Evolutionary conservation across 2,329 filamentous ascomycete genomes (phyloP).

Genomic region (Emmonsiellopsis sp.): DNA sequence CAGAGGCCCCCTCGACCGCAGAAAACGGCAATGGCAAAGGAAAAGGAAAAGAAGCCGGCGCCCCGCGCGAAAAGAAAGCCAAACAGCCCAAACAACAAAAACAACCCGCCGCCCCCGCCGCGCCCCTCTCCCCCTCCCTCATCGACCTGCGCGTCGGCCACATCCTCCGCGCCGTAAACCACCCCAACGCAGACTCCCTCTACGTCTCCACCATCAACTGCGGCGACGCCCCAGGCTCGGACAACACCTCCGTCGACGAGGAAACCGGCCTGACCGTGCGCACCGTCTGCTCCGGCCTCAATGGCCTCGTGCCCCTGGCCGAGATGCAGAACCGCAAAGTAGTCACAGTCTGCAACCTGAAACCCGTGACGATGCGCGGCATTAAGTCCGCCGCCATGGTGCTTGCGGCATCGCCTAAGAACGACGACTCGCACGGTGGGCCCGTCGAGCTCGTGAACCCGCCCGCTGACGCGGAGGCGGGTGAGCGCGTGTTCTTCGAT

Average conservation of each 20-base stretch:
- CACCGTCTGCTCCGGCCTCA: slow-evolving; percentile 93
- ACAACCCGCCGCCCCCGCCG: slow-evolving; percentile 55
- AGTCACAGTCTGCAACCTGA: slow-evolving; percentile 92
- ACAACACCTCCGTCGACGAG: slow-evolving; percentile 69
- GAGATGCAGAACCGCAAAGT: slow-evolving; percentile 97
- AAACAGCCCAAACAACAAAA: slow-evolving; percentile 71
- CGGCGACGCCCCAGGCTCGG: slow-evolving; percentile 73
- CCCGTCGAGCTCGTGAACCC: slow-evolving; percentile 88
- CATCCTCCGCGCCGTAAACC: slow-evolving; percentile 89
- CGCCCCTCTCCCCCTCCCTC: slow-evolving; percentile 69
- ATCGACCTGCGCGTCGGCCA: slow-evolving; percentile 96
- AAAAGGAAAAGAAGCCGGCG: slow-evolving; percentile 39
- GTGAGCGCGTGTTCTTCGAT: slow-evolving; percentile 85
- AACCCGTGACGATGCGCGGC: slow-evolving; percentile 98
- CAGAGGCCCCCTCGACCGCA: not conserved
- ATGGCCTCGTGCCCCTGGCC: slow-evolving; percentile 81
- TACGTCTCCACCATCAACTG: slow-evolving; percentile 93
- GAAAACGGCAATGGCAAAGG: slow-evolving; percentile 45
- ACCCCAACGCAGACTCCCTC: slow-evolving; percentile 92
- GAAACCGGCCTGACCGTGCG: slow-evolving; percentile 85
- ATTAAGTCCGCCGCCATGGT: slow-evolving; percentile 81
- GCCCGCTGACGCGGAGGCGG: slow-evolving; percentile 67
- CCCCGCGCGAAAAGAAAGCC: slow-evolving; percentile 54
- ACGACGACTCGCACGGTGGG: slow-evolving; percentile 75
- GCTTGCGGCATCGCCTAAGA: slow-evolving; percentile 77